A percentile compares a stretch with the other conserved stretches of the same genome.
Evolutionary conservation across 148 eudicot genomes (phyloP).

Genomic region (Tetragonia tetragonoides): DNA sequence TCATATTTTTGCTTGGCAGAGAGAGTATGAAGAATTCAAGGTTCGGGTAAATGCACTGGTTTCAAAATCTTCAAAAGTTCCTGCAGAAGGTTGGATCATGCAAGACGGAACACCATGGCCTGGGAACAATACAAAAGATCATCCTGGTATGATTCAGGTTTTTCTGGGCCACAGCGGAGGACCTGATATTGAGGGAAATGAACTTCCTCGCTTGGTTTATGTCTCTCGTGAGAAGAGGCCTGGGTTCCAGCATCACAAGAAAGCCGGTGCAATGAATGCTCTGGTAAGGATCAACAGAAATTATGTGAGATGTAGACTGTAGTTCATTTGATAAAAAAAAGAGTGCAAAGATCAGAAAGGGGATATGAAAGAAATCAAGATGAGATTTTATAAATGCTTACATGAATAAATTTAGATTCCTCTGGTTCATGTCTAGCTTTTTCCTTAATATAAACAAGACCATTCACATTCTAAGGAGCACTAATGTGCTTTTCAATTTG

Average conservation of each 20-base stretch:
- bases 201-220: conserved; percentile 95
- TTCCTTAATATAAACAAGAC: not conserved
- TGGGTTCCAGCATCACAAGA: conserved; percentile 97
- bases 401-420: not conserved
- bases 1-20: conserved; percentile 42
- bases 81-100: conserved; percentile 99
- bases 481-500: conserved; percentile 15
- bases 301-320: not conserved
- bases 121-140: conserved; percentile 94
- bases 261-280: conserved; percentile 99
- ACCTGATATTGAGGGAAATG: conserved; percentile 85
- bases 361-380: not conserved
- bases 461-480: not conserved
- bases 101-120: conserved; percentile 99
- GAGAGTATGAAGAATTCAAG: conserved; percentile 97
- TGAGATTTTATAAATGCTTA: not conserved
- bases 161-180: conserved; percentile 98
- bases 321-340: not conserved
- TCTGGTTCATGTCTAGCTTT: not conserved
- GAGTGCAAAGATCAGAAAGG: not conserved
- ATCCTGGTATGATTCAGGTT: conserved; percentile 99
- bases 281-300: conserved; percentile 56
- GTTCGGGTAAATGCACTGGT: conserved; percentile 86
- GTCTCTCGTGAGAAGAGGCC: conserved; percentile 99
- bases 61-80: conserved; percentile 82